phyloP scores from a whole-genome alignment of 768 basidiomycete species.

The Serendipita indica region DNA sequence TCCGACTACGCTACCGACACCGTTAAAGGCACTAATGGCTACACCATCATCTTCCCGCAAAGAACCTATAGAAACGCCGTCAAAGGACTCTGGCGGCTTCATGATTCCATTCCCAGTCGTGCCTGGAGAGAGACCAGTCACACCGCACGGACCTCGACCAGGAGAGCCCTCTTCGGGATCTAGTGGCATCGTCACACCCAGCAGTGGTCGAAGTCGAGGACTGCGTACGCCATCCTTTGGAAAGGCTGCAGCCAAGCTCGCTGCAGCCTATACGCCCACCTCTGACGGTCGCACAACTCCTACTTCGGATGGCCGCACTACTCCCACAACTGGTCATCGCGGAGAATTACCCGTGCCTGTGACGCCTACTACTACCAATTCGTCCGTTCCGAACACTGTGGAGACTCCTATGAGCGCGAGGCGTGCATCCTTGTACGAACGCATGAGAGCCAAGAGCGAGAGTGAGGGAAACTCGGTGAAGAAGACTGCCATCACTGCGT shows the following conservation, averaged over 20 bases:
- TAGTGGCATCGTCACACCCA: background rate
- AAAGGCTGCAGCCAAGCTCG: conserved; percentile 4
- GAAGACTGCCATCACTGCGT: conserved; percentile 8
- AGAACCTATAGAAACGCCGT: background rate
- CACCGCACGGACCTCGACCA: background rate
- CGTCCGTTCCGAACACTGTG: background rate
- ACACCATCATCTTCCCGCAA: conserved; percentile 23
- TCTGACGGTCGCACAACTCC: conserved; percentile 9
- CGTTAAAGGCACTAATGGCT: conserved; percentile 26
- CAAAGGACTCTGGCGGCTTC: background rate
- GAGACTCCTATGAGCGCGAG: conserved; percentile 35
- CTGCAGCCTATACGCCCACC: conserved; percentile 48
- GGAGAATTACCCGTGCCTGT: conserved; percentile 1
- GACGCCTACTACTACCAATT: conserved; percentile 11
- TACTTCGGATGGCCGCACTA: background rate
- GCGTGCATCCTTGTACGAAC: conserved; percentile 67
- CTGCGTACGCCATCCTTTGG: conserved; percentile 5
- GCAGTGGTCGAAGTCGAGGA: background rate
- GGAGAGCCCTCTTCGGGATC: background rate
- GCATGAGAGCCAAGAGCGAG: conserved; percentile 28
- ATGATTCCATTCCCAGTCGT: conserved; percentile 4
- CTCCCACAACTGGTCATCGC: background rate
- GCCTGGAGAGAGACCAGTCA: background rate
- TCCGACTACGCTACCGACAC: conserved; percentile 23
- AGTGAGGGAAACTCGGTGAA: conserved; percentile 8